Base-by-base conservation (phyloP, 306 rosid species). In the Trifolium repens region DNA sequence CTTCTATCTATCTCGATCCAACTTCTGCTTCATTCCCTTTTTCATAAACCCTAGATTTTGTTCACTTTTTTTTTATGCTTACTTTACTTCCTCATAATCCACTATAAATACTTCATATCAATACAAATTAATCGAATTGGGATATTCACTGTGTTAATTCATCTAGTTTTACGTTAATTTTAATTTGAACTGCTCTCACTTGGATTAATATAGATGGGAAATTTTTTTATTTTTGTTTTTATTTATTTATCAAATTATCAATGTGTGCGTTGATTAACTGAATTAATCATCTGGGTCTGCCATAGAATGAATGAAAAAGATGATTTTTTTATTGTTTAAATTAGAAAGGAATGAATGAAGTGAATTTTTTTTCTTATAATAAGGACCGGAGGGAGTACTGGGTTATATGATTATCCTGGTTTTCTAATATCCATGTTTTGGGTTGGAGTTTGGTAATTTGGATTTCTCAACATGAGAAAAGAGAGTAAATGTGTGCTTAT, bases 1-100 rank as follows among this genome's bases (percentile, higher is more conserved):
- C 12, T 16, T 15, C 54, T 54, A 72, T 72, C 24, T 71, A 57
- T 2, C 55, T 66, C 27, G 81, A 80, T 85, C 85, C 68, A 42
- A 77, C 34, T 78, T 80, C 78, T 53, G 69, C 73, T 76, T 54
- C 14, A 8, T 74, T 71, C 3, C 26, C 24, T 15, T 0, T 76
- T 66, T 67, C 19, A 39, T 67, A 78, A 89, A 85, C 89, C 91
- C 88, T 79, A 84, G 68, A 70, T 89, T 86, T 34, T 78, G 3
- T 79, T 9, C 7, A 0, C 14, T 22, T 22, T 27, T n/a, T 27
- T 61, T 26, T 55, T 19, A 32, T 32, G 37, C 30, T 22, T 52
- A 32, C 16, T 72, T 72, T 73, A 22, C 26, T 26, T 79, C 57
- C 58, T 58, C 59, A 17, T 46, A 58, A 34, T 22, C 22, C 30